Evolutionary conservation across 2,329 filamentous ascomycete genomes (phyloP), one percentile per base, ranked within the genome.

Genomic region (Tolypocladium ophioglossoides): DNA sequence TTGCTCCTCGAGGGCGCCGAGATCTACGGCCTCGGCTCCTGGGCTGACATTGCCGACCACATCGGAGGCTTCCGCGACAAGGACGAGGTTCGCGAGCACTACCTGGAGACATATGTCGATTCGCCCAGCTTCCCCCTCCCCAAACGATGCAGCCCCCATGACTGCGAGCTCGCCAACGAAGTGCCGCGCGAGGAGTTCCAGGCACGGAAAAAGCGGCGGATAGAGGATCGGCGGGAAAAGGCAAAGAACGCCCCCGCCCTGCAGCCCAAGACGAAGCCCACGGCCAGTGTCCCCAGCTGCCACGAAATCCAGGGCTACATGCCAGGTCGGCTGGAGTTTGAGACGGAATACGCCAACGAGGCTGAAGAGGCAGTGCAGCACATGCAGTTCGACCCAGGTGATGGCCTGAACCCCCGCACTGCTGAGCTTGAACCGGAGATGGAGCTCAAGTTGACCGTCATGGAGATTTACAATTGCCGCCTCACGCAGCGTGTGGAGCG

Each of bases 291-390:
- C 3, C 94, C 94, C 0, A 87, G 91, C 37, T 99, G 94, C 69
- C 94, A 99, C 74, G 94, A 99, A 71, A 94, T 99, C 39, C 91
- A 96, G 70, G 94, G 94, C 3, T 99, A 95, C 69, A 99, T 99
- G 94, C 94, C 94, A 3, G 94, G 94, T 47, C 90, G 94, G 41
- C 72, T 99, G 59, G 94, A 99, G 66, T 99, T 99, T 59, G 94
- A 99, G 76, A 96, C 89, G 0, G 94, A 99, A 64, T 94, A 96
- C 67, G 89, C 92, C 65, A 99, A 99, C 64, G 94, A 99, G 64
- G 94, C 94, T 1, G 94, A 99, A 73, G 95, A 97, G 72, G 92
- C 92, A 0, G 94, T 99, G 2, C 94, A 99, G 68, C 85, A 95
- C 59, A 97, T 99, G 91, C 88, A 95, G 59, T 99, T 99, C 64